Evolutionary conservation across 805 yeast species (phyloP), one percentile per base, ranked within the genome.

Genomic region (Danielia reshetovae): DNA sequence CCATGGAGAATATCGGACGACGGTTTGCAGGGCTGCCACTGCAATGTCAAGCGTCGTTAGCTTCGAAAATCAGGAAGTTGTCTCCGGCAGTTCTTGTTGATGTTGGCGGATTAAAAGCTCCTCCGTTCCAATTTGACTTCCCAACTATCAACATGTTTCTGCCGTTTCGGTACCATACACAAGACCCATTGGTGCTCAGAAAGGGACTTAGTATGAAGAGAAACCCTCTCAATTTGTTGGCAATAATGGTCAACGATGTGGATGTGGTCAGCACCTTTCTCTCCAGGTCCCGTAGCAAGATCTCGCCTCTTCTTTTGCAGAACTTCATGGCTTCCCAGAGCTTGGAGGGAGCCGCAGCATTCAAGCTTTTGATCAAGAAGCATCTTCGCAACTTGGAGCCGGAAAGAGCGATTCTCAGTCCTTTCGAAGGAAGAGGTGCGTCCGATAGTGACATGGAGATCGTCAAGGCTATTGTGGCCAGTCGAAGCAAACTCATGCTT

Each of bases 381-480:
- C 32, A 32, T 9, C 32, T 18, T 11, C 24, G 14, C 12, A 19
- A 18, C 13, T 3, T 19, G 15, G 33, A 34, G 5, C 39, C 38
- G 6, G 33, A 31, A 16, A n/a, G 15, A 12, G 22, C 27, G 17
- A 29, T 35, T 7, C 32, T 29, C 19, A 41, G 42, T n/a, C 42
- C 42, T 7, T 41, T 41, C 21, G 45, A 41, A 22, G 18, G 24
- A 21, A 34, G 30, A 12, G 5, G 29, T 6, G 30, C 25, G 13
- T 12, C 19, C 5, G 34, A 30, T 2, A 18, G 21, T 7, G 36
- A 34, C 12, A 17, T 40, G 5, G 35, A 31, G n/a, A 30, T 33
- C 18, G 31, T 45, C 13, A 45, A 45, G 30, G 48, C 49, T 3
- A 38, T 45, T 11, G 32, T 35, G 13, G 48, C 49, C 10, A 10